A percentile compares a stretch with the other conserved stretches of the same genome.
phyloP scores from a whole-genome alignment of 2,329 filamentous ascomycete species.

The Penicillium sp. region DNA sequence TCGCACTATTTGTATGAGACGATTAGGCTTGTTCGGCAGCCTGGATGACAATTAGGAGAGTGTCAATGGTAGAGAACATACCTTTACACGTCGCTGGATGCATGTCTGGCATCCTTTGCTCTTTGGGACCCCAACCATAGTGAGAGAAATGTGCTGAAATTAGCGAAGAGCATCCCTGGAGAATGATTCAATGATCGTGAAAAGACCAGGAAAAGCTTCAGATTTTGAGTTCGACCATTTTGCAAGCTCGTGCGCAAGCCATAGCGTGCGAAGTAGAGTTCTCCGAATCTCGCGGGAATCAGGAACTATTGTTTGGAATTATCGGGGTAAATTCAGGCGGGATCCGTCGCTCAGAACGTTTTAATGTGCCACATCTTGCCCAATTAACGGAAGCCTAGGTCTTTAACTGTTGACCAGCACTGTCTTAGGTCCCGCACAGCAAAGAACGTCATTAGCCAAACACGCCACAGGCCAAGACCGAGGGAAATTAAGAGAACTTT shows the following conservation, averaged over 20 bases:
- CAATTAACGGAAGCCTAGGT: neutral
- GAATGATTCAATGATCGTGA: too few relatives aligned
- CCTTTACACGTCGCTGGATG: slow-evolving; percentile 34
- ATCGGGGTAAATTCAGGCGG: neutral
- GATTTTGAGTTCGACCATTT: neutral
- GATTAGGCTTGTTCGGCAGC: neutral
- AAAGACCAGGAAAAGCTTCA: neutral
- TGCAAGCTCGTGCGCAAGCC: neutral
- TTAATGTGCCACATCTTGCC: neutral
- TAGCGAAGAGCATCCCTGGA: neutral
- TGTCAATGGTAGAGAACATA: slow-evolving; percentile 1
- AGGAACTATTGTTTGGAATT: neutral
- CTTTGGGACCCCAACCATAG: slow-evolving; percentile 37
- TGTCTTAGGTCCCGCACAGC: neutral
- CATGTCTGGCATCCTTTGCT: slow-evolving; percentile 38
- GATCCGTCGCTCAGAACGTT: neutral
- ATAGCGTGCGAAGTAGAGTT: neutral
- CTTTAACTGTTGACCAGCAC: neutral
- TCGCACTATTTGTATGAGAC: slow-evolving; percentile 21
- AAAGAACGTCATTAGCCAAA: neutral
- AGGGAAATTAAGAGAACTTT: neutral
- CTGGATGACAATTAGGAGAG: neutral
- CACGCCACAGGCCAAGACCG: neutral
- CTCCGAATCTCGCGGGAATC: neutral
- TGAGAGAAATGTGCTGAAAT: neutral